Base-by-base conservation (phyloP, 2,329 filamentous ascomycete species). In the Sordariomycetes sp. region DNA sequence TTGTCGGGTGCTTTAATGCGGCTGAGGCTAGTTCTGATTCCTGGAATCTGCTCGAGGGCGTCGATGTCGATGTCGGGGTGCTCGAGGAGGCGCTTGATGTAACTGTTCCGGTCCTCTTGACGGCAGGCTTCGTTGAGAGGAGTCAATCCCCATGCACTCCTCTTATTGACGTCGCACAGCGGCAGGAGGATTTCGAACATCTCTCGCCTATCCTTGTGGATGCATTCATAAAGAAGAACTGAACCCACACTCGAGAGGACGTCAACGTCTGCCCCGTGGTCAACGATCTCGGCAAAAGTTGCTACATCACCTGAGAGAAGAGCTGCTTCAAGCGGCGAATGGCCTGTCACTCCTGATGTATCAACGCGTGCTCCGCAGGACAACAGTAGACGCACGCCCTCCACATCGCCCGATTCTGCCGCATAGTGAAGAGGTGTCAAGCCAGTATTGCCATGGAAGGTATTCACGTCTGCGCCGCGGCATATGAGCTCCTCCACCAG, bases 71-170 rank as follows among this genome's bases (percentile, higher is more conserved):
- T n/a, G n/a, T n/a, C n/a, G n/a, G n/a, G n/a, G n/a, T n/a, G n/a
- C n/a, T n/a, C n/a, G n/a, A n/a, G n/a, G n/a, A n/a, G n/a, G n/a
- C n/a, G n/a, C n/a, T n/a, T n/a, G n/a, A n/a, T n/a, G n/a, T 25
- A 25, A 25, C 9, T 25, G 23, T 9, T 25, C 9, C 23, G 9
- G 23, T 9, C 9, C 23, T 25, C n/a, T n/a, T n/a, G n/a, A 16
- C 26, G 1, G 25, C 21, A 8, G 21, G 10, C 9, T 37, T n/a
- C 16, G 30, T 18, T 21, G 33, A 11, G 15, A 23, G 7, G 16
- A 31, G 18, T 23, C 31, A 12, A 33, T 25, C 10, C 14, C 23
- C 14, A 10, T 41, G n/a, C n/a, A n/a, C n/a, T 31, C 19, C 49
- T 15, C 5, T n/a, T 21, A 7, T 23, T 33, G 12, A 39, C 27